Percentiles rank a stretch among this genome's conserved stretches.
Conservation (phyloP, 768 basidiomycete genomes). For the Russula brevipes region DNA sequence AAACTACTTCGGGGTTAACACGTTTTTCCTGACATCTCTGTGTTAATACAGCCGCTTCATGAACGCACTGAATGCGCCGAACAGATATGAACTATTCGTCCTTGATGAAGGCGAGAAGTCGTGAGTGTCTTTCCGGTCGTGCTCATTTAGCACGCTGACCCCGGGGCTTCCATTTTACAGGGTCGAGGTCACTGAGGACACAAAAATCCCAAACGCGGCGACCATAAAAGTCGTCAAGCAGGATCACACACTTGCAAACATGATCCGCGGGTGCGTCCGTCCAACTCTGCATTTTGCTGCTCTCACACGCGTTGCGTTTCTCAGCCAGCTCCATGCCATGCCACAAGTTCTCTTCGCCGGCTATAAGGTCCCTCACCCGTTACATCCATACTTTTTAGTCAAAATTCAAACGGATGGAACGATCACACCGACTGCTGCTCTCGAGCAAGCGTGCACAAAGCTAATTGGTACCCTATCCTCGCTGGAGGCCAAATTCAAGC, state of each 20-base stretch:
- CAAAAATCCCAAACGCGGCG: slow-evolving; percentile 96
- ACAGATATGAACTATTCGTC: slow-evolving; percentile 84
- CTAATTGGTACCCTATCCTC: slow-evolving; percentile 60
- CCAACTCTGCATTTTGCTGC: background rate
- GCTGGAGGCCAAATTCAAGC: slow-evolving; percentile 72
- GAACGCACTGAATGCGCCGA: slow-evolving; percentile 99
- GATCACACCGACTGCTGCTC: slow-evolving; percentile 71
- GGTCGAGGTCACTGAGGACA: slow-evolving; percentile 89
- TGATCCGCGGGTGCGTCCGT: slow-evolving; percentile 85
- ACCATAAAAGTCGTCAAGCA: slow-evolving; percentile 94
- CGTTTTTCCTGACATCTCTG: slow-evolving; percentile 2
- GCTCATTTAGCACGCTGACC: slow-evolving; percentile 10
- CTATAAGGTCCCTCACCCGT: slow-evolving; percentile 96
- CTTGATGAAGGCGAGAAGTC: slow-evolving; percentile 90
- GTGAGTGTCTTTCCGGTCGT: slow-evolving; percentile 48
- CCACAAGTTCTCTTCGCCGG: slow-evolving; percentile 91
- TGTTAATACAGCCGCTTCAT: slow-evolving; percentile 37
- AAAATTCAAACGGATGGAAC: slow-evolving; percentile 94
- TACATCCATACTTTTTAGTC: slow-evolving; percentile 89
- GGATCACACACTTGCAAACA: slow-evolving; percentile 94
- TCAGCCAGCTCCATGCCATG: slow-evolving; percentile 85
- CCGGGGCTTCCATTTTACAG: slow-evolving; percentile 39
- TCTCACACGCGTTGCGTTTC: background rate
- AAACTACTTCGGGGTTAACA: background rate
- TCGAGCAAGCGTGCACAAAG: slow-evolving; percentile 78